Percentiles rank a stretch among this genome's conserved stretches.
phyloP scores from a whole-genome alignment of 371 early-diverging fungal species.

The Mucor plumbeus region DNA sequence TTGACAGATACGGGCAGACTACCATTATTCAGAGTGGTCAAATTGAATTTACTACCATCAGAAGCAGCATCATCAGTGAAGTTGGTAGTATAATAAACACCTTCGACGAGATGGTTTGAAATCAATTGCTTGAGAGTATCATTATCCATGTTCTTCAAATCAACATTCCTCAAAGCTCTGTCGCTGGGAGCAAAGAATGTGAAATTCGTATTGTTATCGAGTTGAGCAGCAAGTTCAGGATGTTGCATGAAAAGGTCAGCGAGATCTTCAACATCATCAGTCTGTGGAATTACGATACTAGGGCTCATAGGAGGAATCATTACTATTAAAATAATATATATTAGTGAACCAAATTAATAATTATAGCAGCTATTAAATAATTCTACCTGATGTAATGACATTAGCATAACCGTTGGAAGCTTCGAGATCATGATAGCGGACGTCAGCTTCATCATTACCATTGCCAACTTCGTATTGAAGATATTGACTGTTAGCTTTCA shows the following conservation, averaged over 20 bases:
- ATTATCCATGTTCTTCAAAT: constrained; percentile 6
- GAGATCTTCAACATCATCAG: constrained; percentile 18
- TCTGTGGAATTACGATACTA: constrained; percentile 25
- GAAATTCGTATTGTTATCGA: constrained; percentile 35
- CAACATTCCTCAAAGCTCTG: constrained; percentile 22
- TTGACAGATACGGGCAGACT: constrained; percentile 24
- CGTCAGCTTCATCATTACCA: constrained; percentile 28
- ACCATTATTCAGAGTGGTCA: constrained; percentile 18
- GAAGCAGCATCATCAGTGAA: constrained; percentile 32
- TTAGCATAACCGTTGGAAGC: constrained; percentile 49
- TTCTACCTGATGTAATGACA: constrained; percentile 37
- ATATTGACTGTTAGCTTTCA: constrained; percentile 6
- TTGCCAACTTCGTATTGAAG: constrained; percentile 35
- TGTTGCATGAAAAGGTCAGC: constrained; percentile 10
- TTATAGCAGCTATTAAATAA: not conserved
- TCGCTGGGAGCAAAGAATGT: constrained; percentile 47
- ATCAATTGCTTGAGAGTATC: constrained; percentile 27
- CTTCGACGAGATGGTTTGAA: constrained; percentile 41
- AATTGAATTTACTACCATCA: constrained; percentile 11
- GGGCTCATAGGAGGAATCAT: constrained; percentile 38
- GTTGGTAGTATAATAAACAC: constrained; percentile 45
- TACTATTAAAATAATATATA: constrained; percentile 20
- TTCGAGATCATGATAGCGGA: constrained; percentile 31
- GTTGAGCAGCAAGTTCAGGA: constrained; percentile 15
- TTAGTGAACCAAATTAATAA: not conserved